Base-by-base conservation (phyloP, 192 early-diverging fungal species). In the Podila clonocystis region DNA sequence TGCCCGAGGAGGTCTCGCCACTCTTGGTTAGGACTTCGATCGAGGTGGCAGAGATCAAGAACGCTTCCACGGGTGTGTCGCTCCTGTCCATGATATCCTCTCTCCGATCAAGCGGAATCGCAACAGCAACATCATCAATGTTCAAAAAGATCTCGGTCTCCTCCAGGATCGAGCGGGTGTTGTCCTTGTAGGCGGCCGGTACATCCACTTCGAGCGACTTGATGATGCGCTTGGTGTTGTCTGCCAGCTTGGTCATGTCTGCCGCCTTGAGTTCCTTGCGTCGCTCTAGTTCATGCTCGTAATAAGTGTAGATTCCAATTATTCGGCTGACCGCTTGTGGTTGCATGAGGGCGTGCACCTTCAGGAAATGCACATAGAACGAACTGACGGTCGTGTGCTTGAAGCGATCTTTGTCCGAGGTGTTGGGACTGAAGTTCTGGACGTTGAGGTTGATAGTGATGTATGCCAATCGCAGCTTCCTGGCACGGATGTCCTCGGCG, bases 311-410 rank as follows among this genome's bases (percentile, higher is more conserved):
- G 22, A 92, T 71, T 45, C 93, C 93, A 9, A 88, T 82, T 12
- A 94, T 71, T 61, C 86, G 87, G 15, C 88, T 88, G 8, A 95
- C 61, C 0, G 93, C 91, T 63, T 83, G 88, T 3, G 93, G 93
- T 49, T 93, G 93, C 90, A 95, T 87, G 9, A 94, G 84, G 0
- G 91, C 91, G 65, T 91, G 89, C 24, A 93, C 75, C 66, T 92
- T 92, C 29, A 84, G 63, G 26, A 95, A 70, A 24, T 84, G 73
- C 0, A 94, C 68, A 63, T 80, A 84, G 28, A 89, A 86, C 13
- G 86, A 87, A 30, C 67, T 80, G 58, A 80, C 77, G 15, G 70
- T 22, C 4, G 66, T 80, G n/a, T 80, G 70, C 9, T 76, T 83
- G n/a, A 86, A 63, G 26, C 68, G 62, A 52, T 88, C 83, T 20